Percentiles rank a stretch among this genome's conserved stretches.
Evolutionary conservation across 2,329 filamentous ascomycete genomes (phyloP).

Genomic region (Cytospora piceae): DNA sequence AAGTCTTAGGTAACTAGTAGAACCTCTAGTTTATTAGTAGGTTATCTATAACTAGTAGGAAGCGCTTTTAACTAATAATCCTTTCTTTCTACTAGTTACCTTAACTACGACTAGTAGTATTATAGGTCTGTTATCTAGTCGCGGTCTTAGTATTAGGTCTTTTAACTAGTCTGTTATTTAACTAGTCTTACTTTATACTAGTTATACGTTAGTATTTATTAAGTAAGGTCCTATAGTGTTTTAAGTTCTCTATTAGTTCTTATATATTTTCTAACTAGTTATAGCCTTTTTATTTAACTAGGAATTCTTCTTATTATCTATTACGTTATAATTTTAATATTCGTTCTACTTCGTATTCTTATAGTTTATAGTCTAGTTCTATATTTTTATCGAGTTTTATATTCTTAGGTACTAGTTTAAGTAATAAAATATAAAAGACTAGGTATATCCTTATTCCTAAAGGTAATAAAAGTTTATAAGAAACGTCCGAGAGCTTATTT

Average conservation of each 20-base stretch:
- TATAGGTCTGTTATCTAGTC: no score
- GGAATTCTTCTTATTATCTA: neutral
- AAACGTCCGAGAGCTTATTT: neutral
- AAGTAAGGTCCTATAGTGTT: neutral
- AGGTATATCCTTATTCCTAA: neutral
- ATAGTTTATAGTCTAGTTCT: neutral
- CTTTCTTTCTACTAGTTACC: no score
- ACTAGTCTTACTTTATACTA: no score
- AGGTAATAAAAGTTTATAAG: neutral
- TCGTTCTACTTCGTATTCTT: neutral
- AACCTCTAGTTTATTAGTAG: no score
- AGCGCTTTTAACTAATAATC: no score
- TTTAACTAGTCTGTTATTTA: no score
- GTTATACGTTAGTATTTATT: neutral
- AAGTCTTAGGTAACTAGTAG: no score
- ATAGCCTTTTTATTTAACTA: neutral
- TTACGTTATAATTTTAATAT: neutral
- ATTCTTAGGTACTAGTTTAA: neutral
- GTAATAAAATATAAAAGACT: neutral
- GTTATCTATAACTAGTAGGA: no score
- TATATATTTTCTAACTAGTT: neutral
- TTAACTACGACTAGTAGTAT: no score
- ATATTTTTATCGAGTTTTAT: neutral
- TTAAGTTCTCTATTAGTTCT: neutral
- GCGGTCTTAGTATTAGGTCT: no score